Base-by-base conservation (phyloP, 1,284 basidiomycete genomes). In the Agroathelia rolfsii region DNA sequence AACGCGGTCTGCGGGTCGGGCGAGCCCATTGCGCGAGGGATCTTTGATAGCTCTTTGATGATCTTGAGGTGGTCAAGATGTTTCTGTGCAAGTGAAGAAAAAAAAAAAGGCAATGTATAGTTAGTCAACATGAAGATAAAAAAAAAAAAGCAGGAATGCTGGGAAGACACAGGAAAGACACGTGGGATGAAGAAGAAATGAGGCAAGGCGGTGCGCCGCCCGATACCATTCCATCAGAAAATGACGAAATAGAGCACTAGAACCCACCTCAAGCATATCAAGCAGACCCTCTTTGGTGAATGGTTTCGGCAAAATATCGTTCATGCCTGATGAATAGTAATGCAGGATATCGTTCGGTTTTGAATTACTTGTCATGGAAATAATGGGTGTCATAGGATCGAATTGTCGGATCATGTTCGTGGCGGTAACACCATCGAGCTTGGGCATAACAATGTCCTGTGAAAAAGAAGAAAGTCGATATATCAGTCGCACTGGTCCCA, bases 231-330 rank as follows among this genome's bases (percentile, higher is more conserved):
- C n/a, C n/a, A n/a, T n/a, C n/a, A n/a, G n/a, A n/a, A n/a, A n/a
- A n/a, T n/a, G n/a, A n/a, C n/a, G n/a, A n/a, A n/a, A n/a, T n/a
- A n/a, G n/a, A n/a, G n/a, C n/a, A n/a, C n/a, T 23, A 14, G 27
- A 13, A 50, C 64, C 13, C 35, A 83, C 80, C 62, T 97, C 90
- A 40, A 97, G 77, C 76, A 96, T 92, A 41, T 82, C 80, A 33
- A 94, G 61, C 34, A 97, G 60, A 6, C 84, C 85, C 49, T 93
- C 79, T 53, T 92, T 90, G 10, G 88, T 94, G 59, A 97, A 97
- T 2, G 93, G 93, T 56, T 97, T 97, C 6, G 92, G 85, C n/a
- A 96, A 62, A 37, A 95, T 84, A 57, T 96, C 93, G 55, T 94
- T 96, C 93, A 96, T 96, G 14, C 89, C 81, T 25, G 76, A 77